Percentiles rank a stretch among this genome's conserved stretches.
Conservation (phyloP, 208 protist genomes). For the Acanthamoeba castellanii region DNA sequence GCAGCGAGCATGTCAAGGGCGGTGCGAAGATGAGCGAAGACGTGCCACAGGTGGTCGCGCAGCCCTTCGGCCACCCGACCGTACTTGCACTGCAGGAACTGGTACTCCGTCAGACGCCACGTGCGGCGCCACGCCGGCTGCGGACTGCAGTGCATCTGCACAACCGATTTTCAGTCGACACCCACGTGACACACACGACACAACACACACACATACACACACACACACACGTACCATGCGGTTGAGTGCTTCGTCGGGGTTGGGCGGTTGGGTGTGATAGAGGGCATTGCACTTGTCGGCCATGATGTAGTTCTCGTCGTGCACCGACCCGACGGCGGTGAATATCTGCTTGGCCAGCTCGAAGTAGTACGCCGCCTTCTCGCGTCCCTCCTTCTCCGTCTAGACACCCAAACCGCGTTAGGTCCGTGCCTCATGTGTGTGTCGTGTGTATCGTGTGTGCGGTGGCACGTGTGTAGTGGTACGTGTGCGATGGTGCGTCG, state of each 20-base stretch:
- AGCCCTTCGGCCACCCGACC: slow-evolving; percentile 9
- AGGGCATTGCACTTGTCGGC: slow-evolving; percentile 37
- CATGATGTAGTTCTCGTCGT: slow-evolving; percentile 57
- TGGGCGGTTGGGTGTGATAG: neutral
- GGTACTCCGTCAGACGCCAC: slow-evolving; percentile 20
- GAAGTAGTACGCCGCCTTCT: slow-evolving; percentile 34
- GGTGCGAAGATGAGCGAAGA: neutral
- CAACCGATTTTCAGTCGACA: too few relatives aligned
- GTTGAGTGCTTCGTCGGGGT: neutral
- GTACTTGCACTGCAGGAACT: slow-evolving; percentile 33
- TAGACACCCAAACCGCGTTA: too few relatives aligned
- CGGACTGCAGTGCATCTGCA: neutral
- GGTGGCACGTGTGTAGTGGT: too few relatives aligned
- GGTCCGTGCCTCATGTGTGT: too few relatives aligned
- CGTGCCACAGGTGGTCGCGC: slow-evolving; percentile 16
- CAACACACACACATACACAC: too few relatives aligned
- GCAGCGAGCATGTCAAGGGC: neutral
- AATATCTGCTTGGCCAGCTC: slow-evolving; percentile 23
- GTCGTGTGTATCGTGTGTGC: too few relatives aligned
- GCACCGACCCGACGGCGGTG: neutral
- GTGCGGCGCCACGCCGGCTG: neutral
- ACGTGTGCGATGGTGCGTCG: too few relatives aligned
- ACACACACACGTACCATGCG: neutral
- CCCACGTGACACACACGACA: too few relatives aligned
- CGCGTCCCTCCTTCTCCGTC: slow-evolving; percentile 18